Evolutionary conservation across 2,329 filamentous ascomycete species (phyloP).

Genomic region (Immersiporthe knoxdaviesiana): DNA sequence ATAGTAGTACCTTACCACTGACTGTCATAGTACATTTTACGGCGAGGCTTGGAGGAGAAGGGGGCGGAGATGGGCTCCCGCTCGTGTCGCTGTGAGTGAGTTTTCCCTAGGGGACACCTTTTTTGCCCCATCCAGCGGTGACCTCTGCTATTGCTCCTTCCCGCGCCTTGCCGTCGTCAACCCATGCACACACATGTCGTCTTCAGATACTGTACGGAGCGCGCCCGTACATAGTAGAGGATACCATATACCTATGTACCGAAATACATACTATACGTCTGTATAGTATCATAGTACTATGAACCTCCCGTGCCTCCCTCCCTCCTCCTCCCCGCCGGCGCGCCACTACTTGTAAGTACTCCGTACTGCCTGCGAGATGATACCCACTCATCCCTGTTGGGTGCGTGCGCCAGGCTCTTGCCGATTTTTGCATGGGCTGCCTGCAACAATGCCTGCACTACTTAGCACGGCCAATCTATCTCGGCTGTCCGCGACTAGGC

Average conservation of each 20-base stretch:
- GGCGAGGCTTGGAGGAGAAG: neutral
- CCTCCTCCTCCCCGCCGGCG: no score
- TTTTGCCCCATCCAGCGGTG: neutral
- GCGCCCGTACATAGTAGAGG: no score
- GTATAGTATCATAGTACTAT: no score
- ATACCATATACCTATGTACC: neutral
- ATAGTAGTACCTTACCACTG: neutral
- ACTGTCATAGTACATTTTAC: neutral
- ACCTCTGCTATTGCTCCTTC: neutral
- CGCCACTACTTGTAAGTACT: no score
- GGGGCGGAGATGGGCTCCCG: conserved; percentile 7
- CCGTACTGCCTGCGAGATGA: conserved; percentile 2
- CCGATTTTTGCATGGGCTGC: conserved; percentile 2
- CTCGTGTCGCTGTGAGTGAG: neutral
- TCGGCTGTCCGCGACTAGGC: conserved; percentile 3
- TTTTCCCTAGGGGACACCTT: no score
- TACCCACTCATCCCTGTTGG: neutral
- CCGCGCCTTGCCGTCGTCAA: conserved; percentile 8
- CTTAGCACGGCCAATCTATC: neutral
- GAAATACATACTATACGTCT: no score
- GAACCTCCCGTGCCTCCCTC: no score
- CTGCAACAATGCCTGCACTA: conserved; percentile 6
- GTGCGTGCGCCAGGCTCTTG: neutral
- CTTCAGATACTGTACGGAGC: neutral
- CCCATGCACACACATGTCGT: neutral